Conservation (phyloP, 805 yeast genomes). For the Pichia pseudocactophila region DNA sequence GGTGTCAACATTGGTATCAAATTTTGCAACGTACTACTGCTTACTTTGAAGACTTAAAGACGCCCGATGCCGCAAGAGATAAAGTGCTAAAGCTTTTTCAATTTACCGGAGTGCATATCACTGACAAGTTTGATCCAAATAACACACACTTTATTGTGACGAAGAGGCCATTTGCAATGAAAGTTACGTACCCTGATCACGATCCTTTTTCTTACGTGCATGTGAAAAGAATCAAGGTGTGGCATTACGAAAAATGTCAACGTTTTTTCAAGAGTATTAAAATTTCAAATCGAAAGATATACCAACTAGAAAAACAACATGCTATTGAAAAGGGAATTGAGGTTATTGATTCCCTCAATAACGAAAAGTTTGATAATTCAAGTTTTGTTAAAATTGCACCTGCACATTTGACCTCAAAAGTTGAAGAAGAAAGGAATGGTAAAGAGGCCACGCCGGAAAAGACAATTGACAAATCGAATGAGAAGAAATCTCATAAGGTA, state of each 20-base stretch:
- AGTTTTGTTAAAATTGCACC: slow-evolving; percentile 8
- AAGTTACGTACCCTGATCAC: slow-evolving; percentile 30
- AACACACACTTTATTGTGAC: slow-evolving; percentile 40
- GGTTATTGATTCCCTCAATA: not conserved
- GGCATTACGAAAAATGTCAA: slow-evolving; percentile 52
- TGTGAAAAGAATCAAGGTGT: slow-evolving; percentile 41
- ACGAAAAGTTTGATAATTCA: not conserved
- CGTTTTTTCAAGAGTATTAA: slow-evolving; percentile 45
- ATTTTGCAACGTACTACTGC: slow-evolving; percentile 38
- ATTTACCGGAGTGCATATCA: slow-evolving; percentile 39
- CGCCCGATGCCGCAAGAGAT: slow-evolving; percentile 30
- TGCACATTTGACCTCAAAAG: slow-evolving; percentile 1
- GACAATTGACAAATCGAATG: not conserved
- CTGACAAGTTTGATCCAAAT: slow-evolving; percentile 37
- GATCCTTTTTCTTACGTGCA: slow-evolving; percentile 42
- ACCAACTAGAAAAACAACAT: slow-evolving; percentile 19
- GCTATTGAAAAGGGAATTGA: slow-evolving; percentile 4
- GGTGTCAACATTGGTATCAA: slow-evolving; percentile 48
- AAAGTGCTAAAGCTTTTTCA: slow-evolving; percentile 37
- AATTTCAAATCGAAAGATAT: slow-evolving; percentile 31
- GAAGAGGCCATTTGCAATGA: slow-evolving; percentile 33
- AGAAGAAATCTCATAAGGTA: slow-evolving; percentile 6
- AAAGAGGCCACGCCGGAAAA: not conserved
- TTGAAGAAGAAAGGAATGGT: not conserved
- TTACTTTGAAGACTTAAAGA: slow-evolving; percentile 37